A percentile compares a stretch with the other conserved stretches of the same genome.
These are phyloP conservation scores for Neoarthrinium moseri DNA, from an alignment of 2,329 filamentous ascomycete species.

Conservation along the genomic window DNA sequence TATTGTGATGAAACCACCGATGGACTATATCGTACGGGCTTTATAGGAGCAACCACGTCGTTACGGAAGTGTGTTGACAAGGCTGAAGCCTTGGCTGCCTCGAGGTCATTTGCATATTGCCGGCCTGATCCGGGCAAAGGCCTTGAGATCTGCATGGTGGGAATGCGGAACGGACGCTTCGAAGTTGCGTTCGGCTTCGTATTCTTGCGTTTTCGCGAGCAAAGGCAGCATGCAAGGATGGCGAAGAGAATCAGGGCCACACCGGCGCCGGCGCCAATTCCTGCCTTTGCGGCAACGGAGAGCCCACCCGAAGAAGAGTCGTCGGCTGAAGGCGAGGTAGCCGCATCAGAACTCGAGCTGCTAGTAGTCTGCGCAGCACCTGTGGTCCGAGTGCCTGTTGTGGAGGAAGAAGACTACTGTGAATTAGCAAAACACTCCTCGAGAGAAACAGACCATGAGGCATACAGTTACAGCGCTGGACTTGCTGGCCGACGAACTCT, in stretches of 20 bases:
- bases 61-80: slow-evolving; percentile 3
- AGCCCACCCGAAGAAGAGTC: neutral
- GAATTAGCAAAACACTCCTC: neutral
- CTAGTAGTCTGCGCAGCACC: neutral
- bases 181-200: neutral
- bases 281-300: slow-evolving; percentile 10
- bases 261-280: slow-evolving; percentile 12
- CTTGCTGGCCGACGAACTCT: neutral
- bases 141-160: slow-evolving; percentile 10
- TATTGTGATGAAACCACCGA: slow-evolving; percentile 3
- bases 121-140: slow-evolving; percentile 10
- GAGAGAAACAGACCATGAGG: neutral
- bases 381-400: neutral
- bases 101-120: slow-evolving; percentile 8
- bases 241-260: slow-evolving; percentile 7
- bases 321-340: neutral
- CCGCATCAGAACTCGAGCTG: neutral
- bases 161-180: slow-evolving; percentile 7
- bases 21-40: neutral
- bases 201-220: slow-evolving; percentile 5
- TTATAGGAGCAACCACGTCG: neutral
- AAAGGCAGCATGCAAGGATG: slow-evolving; percentile 7
- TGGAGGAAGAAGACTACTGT: neutral
- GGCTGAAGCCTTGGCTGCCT: slow-evolving; percentile 1
- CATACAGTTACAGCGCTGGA: neutral